Evolutionary conservation across 1,139 yeast genomes (phyloP), one percentile per base, ranked within the genome.

Genomic region (Blastobotrys proliferans): DNA sequence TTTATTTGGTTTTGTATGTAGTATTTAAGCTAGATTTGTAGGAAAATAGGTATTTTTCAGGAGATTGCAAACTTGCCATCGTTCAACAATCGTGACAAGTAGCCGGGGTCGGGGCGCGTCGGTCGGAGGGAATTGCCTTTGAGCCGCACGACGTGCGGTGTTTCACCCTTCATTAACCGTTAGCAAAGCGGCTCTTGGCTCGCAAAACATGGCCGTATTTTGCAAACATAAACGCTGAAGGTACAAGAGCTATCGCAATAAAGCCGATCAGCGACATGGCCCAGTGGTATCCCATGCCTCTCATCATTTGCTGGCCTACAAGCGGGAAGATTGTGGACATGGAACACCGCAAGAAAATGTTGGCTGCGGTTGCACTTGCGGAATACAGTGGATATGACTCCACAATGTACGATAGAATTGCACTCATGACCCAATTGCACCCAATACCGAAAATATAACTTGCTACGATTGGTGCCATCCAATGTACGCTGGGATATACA

Each of bases 241-340:
- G 45, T 17, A 25, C 21, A 19, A 42, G 28, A 8, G 27, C 16
- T 2, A 32, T 10, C 14, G 32, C 32, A 2, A 41, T 17, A n/a
- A 41, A 36, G 4, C 27, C 44, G n/a, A 37, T 28, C 21, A 41
- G 17, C 18, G 40, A 31, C 22, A 41, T 24, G 2, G 40, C 44
- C 40, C 40, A 36, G 42, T 69, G 72, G 17, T 67, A 66, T 0
- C 79, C 84, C 52, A 77, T 64, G 2, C 61, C 62, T 30, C 64
- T 30, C 6, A 86, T 84, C 69, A 81, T 69, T 43, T 77, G 78
- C 14, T 77, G 67, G 4, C 80, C 76, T 57, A 83, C 83, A 35
- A 83, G 62, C 3, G 92, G 90, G 62, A 83, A 81, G 1, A 81
- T 74, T 8, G 81, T 77, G 4, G 83, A 79, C 69, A 78, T 64